Evolutionary conservation across 192 early-diverging fungal species (phyloP).

Genomic region (Rhizophlyctis rosea): DNA sequence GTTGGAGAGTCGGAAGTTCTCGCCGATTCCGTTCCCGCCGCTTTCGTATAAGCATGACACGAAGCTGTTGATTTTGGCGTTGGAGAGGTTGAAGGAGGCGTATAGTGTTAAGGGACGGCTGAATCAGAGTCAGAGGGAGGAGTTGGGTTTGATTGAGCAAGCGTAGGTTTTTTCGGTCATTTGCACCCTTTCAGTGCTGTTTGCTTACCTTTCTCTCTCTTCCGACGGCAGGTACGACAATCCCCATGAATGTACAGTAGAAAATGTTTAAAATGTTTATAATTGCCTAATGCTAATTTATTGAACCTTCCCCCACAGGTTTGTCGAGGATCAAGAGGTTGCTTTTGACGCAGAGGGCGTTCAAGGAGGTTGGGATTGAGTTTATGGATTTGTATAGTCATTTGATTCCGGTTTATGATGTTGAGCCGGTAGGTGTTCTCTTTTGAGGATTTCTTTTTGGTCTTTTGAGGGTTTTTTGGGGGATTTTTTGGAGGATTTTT

Average conservation of each 20-base stretch:
- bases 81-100: slow-evolving; percentile 93
- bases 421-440: slow-evolving; percentile 78
- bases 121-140: slow-evolving; percentile 95
- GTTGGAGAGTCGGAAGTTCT: slow-evolving; percentile 96
- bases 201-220: slow-evolving; percentile 19
- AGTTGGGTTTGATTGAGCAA: slow-evolving; percentile 96
- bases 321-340: slow-evolving; percentile 91
- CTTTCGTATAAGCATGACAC: slow-evolving; percentile 99
- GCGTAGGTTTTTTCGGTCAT: slow-evolving; percentile 68
- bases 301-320: slow-evolving; percentile 27
- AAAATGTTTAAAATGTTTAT: too few species aligned
- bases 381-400: slow-evolving; percentile 99
- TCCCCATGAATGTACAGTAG: not conserved
- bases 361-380: slow-evolving; percentile 99
- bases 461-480: too few species aligned
- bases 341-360: slow-evolving; percentile 93
- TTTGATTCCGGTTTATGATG: slow-evolving; percentile 94
- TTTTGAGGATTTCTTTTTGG: too few species aligned
- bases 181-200: slow-evolving; percentile 18
- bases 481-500: slow-evolving; percentile 1
- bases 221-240: slow-evolving; percentile 4
- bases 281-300: too few species aligned
- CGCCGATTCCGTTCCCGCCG: slow-evolving; percentile 98
- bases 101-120: slow-evolving; percentile 93
- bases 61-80: slow-evolving; percentile 92